These are phyloP conservation scores for Quercus lobata DNA, from an alignment of 331 rosid species.

Conservation along the genomic window DNA sequence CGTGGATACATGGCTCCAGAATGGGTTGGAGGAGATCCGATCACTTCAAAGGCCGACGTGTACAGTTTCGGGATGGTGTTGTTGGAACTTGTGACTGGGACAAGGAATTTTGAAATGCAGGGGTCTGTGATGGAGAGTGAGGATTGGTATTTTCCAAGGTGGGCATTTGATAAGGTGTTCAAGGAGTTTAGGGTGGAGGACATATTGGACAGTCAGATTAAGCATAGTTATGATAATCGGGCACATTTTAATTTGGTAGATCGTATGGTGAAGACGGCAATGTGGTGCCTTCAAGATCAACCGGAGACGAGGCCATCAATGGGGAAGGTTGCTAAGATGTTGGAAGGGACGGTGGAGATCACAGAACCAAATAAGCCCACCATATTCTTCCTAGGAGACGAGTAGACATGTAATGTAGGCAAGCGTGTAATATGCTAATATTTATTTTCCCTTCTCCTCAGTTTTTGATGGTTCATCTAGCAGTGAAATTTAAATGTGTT, in stretches of 20 bases:
- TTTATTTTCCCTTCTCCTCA: too few relatives aligned
- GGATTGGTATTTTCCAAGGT: slow-evolving; percentile 82
- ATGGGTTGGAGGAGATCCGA: slow-evolving; percentile 65
- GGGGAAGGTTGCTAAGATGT: slow-evolving; percentile 95
- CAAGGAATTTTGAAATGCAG: slow-evolving; percentile 48
- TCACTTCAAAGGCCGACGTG: slow-evolving; percentile 86
- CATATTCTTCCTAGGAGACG: slow-evolving; percentile 54
- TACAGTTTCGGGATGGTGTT: slow-evolving; percentile 90
- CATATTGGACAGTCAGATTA: slow-evolving; percentile 60
- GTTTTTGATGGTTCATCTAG: too few relatives aligned
- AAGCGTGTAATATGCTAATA: too few relatives aligned
- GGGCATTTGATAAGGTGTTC: slow-evolving; percentile 91
- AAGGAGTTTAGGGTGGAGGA: slow-evolving; percentile 73
- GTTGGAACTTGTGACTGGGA: slow-evolving; percentile 74
- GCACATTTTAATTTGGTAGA: slow-evolving; percentile 60
- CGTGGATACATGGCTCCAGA: slow-evolving; percentile 98
- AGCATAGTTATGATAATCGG: slow-evolving; percentile 49
- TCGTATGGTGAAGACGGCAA: slow-evolving; percentile 84
- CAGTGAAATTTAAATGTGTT: too few relatives aligned
- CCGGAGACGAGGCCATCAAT: slow-evolving; percentile 87
- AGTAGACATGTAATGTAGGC: slow-evolving; percentile 14
- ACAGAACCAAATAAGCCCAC: slow-evolving; percentile 76
- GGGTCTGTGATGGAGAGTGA: slow-evolving; percentile 46
- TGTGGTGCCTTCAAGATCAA: slow-evolving; percentile 93
- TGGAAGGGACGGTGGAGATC: slow-evolving; percentile 91